Percentiles rank a stretch among this genome's conserved stretches.
Conservation (phyloP, 73 alveolate genomes). For the Urostyla sp. region DNA sequence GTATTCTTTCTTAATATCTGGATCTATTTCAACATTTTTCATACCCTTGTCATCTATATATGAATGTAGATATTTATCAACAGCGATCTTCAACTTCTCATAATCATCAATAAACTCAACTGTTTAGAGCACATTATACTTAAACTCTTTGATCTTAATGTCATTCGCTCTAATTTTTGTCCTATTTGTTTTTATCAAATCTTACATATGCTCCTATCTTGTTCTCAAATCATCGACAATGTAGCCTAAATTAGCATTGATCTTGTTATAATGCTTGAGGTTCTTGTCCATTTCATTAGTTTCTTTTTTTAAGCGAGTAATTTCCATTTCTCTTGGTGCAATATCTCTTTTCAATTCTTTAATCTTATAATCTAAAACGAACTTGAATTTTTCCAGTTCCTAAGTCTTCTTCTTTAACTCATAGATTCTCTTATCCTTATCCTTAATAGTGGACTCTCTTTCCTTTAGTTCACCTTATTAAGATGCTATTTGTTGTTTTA, state of each 20-base stretch:
- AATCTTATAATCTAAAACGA: slow-evolving; percentile 97
- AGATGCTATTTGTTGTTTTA: slow-evolving; percentile 80
- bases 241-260: slow-evolving; percentile 80
- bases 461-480: slow-evolving; percentile 91
- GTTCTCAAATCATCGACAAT: slow-evolving; percentile 88
- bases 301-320: slow-evolving; percentile 88
- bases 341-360: slow-evolving; percentile 97
- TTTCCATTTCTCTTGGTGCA: slow-evolving; percentile 98
- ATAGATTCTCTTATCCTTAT: slow-evolving; percentile 93
- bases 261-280: slow-evolving; percentile 85
- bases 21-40: slow-evolving; percentile 76
- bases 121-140: slow-evolving; percentile 82
- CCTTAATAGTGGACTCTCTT: slow-evolving; percentile 95
- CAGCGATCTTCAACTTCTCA: slow-evolving; percentile 77
- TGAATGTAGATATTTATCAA: slow-evolving; percentile 71
- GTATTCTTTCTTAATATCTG: slow-evolving; percentile 83
- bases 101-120: slow-evolving; percentile 75
- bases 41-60: slow-evolving; percentile 81
- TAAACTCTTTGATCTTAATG: slow-evolving; percentile 75
- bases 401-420: slow-evolving; percentile 94
- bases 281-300: slow-evolving; percentile 96
- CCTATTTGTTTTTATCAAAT: slow-evolving; percentile 73
- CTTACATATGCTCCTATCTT: slow-evolving; percentile 83
- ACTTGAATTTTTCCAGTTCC: slow-evolving; percentile 97
- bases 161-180: slow-evolving; percentile 65